Base-by-base conservation (phyloP, 2,329 filamentous ascomycete species). In the Monosporascus sp. region DNA sequence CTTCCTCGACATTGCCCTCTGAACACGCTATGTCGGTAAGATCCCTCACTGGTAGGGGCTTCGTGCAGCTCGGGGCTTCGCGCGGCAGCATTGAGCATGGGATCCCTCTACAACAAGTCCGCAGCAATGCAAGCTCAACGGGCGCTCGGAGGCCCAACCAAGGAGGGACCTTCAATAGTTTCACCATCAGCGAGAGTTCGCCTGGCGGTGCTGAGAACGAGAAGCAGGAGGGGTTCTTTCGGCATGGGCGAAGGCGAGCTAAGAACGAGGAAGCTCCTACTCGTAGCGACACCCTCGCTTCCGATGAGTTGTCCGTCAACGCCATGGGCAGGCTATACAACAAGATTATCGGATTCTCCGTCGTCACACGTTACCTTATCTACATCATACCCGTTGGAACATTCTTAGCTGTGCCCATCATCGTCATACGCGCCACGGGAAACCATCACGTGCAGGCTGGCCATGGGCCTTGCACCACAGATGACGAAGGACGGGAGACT, bases 301-400 rank as follows among this genome's bases (percentile, higher is more conserved):
- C 68, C 7, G 79, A 83, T 2, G 81, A 82, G 19, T 68, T 80
- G 34, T 75, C 76, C 34, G 71, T 89, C 58, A 89, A 84, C 61
- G 80, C 80, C 56, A 82, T 90, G 76, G 86, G 86, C 45, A 77
- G 77, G 55, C 64, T 89, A 37, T 87, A 89, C 70, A 76, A 78
- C 63, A 86, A 81, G 66, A 77, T 90, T 57, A 72, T 88, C 55
- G 74, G 76, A 61, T 85, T 85, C 64, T 86, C 83, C 7, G 75
- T 84, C 57, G 63, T 87, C 56, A 86, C 83, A 4, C 77, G 86
- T 47, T 89, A 89, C 65, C 72, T 87, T 48, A 76, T 89, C 58
- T 89, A 88, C 64, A 79, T 89, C 57, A 70, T 85, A 24, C 86
- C 86, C 5, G 72, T 89, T 31, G 83, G 78, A 46, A 55, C 85